These are phyloP conservation scores for Tubosaeta brunneosetosa DNA, from an alignment of 768 basidiomycete species.

Conservation along the genomic window DNA sequence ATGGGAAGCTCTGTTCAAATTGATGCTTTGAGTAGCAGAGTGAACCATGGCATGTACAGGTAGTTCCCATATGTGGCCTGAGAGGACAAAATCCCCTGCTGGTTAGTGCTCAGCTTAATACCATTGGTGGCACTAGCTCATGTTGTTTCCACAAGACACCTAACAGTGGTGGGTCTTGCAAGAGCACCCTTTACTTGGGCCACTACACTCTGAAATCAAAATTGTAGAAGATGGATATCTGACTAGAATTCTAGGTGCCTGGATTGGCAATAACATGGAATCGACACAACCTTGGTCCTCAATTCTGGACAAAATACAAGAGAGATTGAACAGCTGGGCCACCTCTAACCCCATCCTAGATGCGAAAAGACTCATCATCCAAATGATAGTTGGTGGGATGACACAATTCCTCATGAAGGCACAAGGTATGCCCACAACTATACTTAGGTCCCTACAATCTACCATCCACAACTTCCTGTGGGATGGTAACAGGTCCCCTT, in stretches of 20 bases:
- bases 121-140: not conserved
- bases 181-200: no score
- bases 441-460: no score
- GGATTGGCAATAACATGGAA: slow-evolving; percentile 22
- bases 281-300: slow-evolving; percentile 11
- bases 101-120: not conserved
- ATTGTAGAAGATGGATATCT: no score
- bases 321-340: slow-evolving; percentile 5
- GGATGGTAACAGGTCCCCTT: not conserved
- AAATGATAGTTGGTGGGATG: slow-evolving; percentile 14
- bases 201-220: not conserved
- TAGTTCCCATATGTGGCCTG: not conserved
- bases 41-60: not conserved
- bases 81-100: not conserved
- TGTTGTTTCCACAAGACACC: not conserved
- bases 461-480: not conserved
- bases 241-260: slow-evolving; percentile 7
- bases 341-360: slow-evolving; percentile 13
- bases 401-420: slow-evolving; percentile 30
- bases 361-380: slow-evolving; percentile 8
- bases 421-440: slow-evolving; percentile 6
- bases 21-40: not conserved
- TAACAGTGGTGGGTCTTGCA: no score
- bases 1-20: not conserved
- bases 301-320: slow-evolving; percentile 18